phyloP scores from a whole-genome alignment of 2,329 filamentous ascomycete genomes.

The Monosporascus sp. region DNA sequence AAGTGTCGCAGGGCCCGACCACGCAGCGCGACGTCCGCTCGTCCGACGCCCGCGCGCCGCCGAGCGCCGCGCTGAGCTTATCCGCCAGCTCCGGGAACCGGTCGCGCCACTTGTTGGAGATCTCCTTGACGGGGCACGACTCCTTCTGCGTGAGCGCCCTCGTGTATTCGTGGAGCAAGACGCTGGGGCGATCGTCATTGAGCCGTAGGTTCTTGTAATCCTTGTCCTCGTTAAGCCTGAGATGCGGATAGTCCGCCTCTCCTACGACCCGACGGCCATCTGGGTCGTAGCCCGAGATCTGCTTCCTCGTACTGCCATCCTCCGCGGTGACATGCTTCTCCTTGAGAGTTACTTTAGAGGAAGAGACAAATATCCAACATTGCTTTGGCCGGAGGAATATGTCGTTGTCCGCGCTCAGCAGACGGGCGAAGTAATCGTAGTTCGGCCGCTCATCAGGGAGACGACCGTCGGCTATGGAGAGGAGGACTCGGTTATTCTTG shows the following conservation, averaged over 20 bases:
- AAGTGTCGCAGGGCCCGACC: constrained; percentile 46
- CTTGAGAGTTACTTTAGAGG: constrained; percentile 45
- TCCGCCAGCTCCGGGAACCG: constrained; percentile 53
- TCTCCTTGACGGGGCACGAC: constrained; percentile 49
- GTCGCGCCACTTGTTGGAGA: constrained; percentile 52
- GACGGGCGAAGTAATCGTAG: constrained; percentile 57
- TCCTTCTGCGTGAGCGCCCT: constrained; percentile 49
- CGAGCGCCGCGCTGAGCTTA: constrained; percentile 42
- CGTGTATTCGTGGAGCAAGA: constrained; percentile 56
- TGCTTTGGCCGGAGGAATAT: constrained; percentile 53
- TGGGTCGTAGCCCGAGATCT: constrained; percentile 17
- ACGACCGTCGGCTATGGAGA: constrained; percentile 52
- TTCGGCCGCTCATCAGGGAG: constrained; percentile 56
- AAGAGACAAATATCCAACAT: constrained; percentile 56
- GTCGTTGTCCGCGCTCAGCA: constrained; percentile 48
- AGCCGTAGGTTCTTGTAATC: constrained; percentile 43
- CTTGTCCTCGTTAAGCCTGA: constrained; percentile 50
- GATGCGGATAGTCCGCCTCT: constrained; percentile 45
- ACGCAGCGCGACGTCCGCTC: constrained; percentile 29
- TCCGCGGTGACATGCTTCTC: constrained; percentile 33
- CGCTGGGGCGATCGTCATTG: constrained; percentile 40
- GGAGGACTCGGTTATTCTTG: constrained; percentile 61
- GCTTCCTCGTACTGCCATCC: constrained; percentile 24
- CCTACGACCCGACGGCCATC: constrained; percentile 21
- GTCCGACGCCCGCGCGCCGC: constrained; percentile 36